Percentiles rank a stretch among this genome's conserved stretches.
Conservation (phyloP, 345 rosid species). For the Mallotus nudiflorus region DNA sequence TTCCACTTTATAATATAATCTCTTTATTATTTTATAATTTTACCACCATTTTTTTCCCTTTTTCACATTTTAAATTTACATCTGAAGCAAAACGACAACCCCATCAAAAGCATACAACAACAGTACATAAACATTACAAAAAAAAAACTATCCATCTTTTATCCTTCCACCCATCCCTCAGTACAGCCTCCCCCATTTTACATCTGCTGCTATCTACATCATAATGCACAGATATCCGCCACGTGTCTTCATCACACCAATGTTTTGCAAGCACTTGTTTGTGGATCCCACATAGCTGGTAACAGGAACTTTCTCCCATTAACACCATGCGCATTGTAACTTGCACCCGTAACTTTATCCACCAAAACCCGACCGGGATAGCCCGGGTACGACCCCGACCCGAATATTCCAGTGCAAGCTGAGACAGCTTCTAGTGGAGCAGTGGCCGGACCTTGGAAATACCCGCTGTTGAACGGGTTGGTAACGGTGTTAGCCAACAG, state of each 20-base stretch:
- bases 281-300: conserved; percentile 96
- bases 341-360: conserved; percentile 68
- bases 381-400: conserved; percentile 85
- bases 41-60: background rate
- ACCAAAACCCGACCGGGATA: conserved; percentile 66
- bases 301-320: conserved; percentile 69
- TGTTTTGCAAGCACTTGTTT: conserved; percentile 50
- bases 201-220: background rate
- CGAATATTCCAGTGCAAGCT: conserved; percentile 74
- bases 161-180: background rate
- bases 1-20: background rate
- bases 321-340: conserved; percentile 69
- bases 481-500: conserved; percentile 78
- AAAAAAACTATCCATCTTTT: background rate
- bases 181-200: background rate
- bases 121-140: background rate
- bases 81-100: conserved; percentile 4
- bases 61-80: conserved; percentile 5
- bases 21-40: background rate
- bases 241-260: conserved; percentile 12
- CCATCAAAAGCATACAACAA: conserved; percentile 11
- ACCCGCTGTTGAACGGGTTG: conserved; percentile 70
- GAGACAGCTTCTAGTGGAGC: conserved; percentile 78
- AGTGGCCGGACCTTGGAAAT: conserved; percentile 64
- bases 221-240: background rate